These are phyloP conservation scores for Eucalyptus tenuipes DNA, from an alignment of 345 rosid genomes.

Conservation along the genomic window DNA sequence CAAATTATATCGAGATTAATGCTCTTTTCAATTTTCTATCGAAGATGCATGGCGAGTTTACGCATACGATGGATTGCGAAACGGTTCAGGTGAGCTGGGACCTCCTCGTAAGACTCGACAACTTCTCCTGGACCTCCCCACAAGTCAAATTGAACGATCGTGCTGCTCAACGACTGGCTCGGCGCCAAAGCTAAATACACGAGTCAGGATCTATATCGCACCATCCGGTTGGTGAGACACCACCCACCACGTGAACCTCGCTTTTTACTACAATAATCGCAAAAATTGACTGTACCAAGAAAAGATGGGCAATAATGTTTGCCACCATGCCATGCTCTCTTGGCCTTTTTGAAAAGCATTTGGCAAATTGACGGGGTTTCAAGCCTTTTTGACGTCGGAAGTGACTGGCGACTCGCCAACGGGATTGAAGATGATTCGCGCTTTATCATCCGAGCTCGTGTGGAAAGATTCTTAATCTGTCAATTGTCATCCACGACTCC, in stretches of 20 bases:
- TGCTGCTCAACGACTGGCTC: not conserved
- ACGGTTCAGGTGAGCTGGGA: not conserved
- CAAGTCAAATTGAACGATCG: not conserved
- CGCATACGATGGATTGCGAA: not conserved
- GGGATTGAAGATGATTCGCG: not conserved
- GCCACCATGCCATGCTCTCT: too few species aligned
- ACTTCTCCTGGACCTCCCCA: not conserved
- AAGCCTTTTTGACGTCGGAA: not conserved
- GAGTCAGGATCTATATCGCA: not conserved
- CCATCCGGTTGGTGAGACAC: not conserved
- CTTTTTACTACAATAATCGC: too few species aligned
- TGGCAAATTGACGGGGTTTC: not conserved
- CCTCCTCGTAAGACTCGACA: not conserved
- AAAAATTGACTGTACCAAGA: too few species aligned
- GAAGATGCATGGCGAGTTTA: not conserved
- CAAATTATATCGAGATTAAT: not conserved
- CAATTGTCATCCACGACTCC: not conserved
- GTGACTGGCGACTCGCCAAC: not conserved
- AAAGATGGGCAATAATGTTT: too few species aligned
- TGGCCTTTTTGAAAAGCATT: not conserved
- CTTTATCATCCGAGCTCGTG: not conserved
- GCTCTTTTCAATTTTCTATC: not conserved
- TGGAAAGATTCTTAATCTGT: not conserved
- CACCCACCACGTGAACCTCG: not conserved
- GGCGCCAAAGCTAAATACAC: not conserved